Base-by-base conservation (phyloP, 2,329 filamentous ascomycete species). In the Fusarium metavorans region DNA sequence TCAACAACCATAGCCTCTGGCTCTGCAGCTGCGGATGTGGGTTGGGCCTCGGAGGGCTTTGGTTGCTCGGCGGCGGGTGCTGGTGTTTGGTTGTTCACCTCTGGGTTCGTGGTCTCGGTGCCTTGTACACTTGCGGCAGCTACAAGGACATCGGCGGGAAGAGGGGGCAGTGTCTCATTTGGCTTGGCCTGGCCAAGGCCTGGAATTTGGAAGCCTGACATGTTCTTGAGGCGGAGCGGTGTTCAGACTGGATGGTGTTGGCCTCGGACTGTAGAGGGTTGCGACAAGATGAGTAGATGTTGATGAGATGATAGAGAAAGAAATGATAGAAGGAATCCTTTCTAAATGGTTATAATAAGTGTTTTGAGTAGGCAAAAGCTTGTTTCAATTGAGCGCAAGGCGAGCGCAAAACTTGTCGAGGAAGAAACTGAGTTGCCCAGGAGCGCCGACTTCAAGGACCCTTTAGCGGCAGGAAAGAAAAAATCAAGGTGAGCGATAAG, bases 131-230 rank as follows among this genome's bases (percentile, higher is more conserved):
- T 81, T 2, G 81, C 75, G 2, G 82, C 80, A 8, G 80, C 79
- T n/a, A 72, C 74, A 34, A 78, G 67, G 14, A 81, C 35, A 14
- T 84, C 83, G 23, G 80, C 39, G 3, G 82, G 79, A 0, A 85
- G 77, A 14, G 84, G 84, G 2, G 84, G 84, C 3, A 86, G 75
- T 3, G 77, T 80, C 63, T 86, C 84, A 64, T 85, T 85, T 6
- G 83, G 83, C 71, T 83, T 84, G 59, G 84, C 84, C 69, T 85
- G 83, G 13, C 84, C 84, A 18, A 86, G 77, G 63, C 84, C 84
- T 34, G 84, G 84, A 37, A 86, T 86, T 66, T 85, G 83, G 37
- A 86, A 85, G 64, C 82, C 83, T 30, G 84, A 82, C 84, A 85
- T 86, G 9, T 50, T 69, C 45, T 23, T 16, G 50, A 16, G 35